phyloP scores from a whole-genome alignment of 371 early-diverging fungal genomes.

The Rozella allomycis region DNA sequence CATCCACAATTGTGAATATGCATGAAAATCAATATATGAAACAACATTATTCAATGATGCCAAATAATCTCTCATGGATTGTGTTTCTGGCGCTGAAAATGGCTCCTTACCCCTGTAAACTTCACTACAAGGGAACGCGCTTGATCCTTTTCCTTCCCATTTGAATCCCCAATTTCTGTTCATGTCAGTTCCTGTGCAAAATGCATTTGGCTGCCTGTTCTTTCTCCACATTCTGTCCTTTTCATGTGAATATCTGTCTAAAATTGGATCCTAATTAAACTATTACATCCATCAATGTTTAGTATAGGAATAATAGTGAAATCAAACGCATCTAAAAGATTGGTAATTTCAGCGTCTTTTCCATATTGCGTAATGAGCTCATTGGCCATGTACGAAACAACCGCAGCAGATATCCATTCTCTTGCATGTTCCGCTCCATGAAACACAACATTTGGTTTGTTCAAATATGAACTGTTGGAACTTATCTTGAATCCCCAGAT shows the following conservation, averaged over 20 bases:
- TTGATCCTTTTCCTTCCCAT: too few species aligned
- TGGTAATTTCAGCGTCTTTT: conserved; percentile 9
- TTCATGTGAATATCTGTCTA: conserved; percentile 5
- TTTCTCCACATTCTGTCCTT: conserved; percentile 34
- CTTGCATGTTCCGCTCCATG: conserved; percentile 24
- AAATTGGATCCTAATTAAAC: background rate
- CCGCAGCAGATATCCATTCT: conserved; percentile 30
- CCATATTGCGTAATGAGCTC: conserved; percentile 14
- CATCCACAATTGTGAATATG: conserved; percentile 33
- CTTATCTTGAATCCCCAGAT: conserved; percentile 26
- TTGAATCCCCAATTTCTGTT: too few species aligned
- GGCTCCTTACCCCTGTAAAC: too few species aligned
- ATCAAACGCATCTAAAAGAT: conserved; percentile 14
- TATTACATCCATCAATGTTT: conserved; percentile 28
- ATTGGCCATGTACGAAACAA: conserved; percentile 23
- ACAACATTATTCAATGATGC: too few species aligned
- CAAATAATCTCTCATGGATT: too few species aligned
- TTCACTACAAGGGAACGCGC: too few species aligned
- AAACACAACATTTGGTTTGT: background rate
- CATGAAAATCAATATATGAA: conserved; percentile 28
- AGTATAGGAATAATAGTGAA: conserved; percentile 28
- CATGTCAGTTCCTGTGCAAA: too few species aligned
- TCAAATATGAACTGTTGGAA: conserved; percentile 3
- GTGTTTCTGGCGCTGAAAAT: too few species aligned
- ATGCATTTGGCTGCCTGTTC: conserved; percentile 23